Base-by-base conservation (phyloP, 1,284 basidiomycete genomes). In the Apiotrichum siamense region DNA sequence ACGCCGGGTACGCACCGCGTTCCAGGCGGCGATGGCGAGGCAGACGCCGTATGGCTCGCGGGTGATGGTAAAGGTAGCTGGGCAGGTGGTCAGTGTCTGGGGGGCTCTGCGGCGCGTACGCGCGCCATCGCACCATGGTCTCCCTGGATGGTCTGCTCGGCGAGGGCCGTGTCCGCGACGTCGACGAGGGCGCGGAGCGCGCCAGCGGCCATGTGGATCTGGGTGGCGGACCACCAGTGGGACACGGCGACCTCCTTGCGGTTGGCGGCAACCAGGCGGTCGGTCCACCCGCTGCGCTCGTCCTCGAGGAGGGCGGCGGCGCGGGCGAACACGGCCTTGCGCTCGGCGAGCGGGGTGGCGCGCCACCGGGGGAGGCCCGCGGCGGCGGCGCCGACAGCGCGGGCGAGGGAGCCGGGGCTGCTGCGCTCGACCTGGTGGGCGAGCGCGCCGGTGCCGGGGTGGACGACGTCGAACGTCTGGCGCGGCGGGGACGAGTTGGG, bases 1-100 rank as follows among this genome's bases (percentile, higher is more conserved):
- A 13, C n/a, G 7, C 17, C 2, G 4, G 4, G 17, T 17, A 45
- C 57, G 32, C 29, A 63, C 61, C 4, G 61, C 61, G 32, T 63
- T 63, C 61, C 61, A 63, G 2, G 61, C 51, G 5, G 61, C 47
- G 9, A 63, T 58, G 7, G 60, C 50, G 7, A 63, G 55, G 37
- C 61, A 63, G 12, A 61, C 58, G 17, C 61, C 61, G 33, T 51
- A 61, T 10, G 61, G 61, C 44, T 63, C 55, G 38, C 60, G 54
- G 6, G 32, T 15, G 23, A 61, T 23, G 26, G 21, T 43, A 26
- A 46, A 49, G 1, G 33, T 46, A 13, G 21, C 54, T 56, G 43
- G 12, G 21, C 27, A 1, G 3, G 39, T 44, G 29, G 45, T 37
- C 21, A 40, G n/a, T n/a, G 13, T 9, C 29, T 15, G 29, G 7